Conservation (phyloP, 805 yeast species). For the Ogataea populi-albae region DNA sequence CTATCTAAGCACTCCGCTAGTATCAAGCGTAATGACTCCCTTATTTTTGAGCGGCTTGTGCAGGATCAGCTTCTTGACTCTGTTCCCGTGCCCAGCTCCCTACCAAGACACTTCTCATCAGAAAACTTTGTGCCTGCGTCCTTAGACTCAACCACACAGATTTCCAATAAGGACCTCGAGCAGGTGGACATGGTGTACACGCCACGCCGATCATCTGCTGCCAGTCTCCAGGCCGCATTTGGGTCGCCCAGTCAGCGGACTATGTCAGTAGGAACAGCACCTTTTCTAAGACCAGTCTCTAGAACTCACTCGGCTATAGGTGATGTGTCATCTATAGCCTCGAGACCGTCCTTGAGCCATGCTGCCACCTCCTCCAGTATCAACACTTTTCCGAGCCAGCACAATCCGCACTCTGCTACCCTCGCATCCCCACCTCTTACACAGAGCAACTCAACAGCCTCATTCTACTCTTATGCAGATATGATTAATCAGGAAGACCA, state of each 20-base stretch:
- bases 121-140: conserved; percentile 59
- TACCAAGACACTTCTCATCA: conserved; percentile 39
- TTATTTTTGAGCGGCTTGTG: conserved; percentile 65
- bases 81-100: conserved; percentile 27
- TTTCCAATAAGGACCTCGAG: conserved; percentile 32
- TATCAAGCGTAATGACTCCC: conserved; percentile 34
- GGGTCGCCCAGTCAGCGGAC: conserved; percentile 19
- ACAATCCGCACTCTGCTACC: conserved; percentile 24
- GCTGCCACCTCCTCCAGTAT: conserved; percentile 12
- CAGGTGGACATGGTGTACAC: conserved; percentile 49
- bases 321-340: conserved; percentile 20
- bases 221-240: conserved; percentile 42
- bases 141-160: conserved; percentile 46
- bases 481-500: conserved; percentile 66
- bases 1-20: conserved; percentile 5
- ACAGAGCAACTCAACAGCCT: conserved; percentile 35
- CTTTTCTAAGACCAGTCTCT: conserved; percentile 20
- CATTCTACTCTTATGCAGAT: conserved; percentile 78
- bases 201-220: conserved; percentile 51
- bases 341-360: conserved; percentile 11
- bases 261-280: conserved; percentile 19
- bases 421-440: conserved; percentile 36
- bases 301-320: conserved; percentile 26
- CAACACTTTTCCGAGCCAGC: conserved; percentile 9
- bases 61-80: conserved; percentile 49